These are phyloP conservation scores for Neoscytalidium dimidiatum DNA, from an alignment of 2,329 filamentous ascomycete species.

Conservation along the genomic window DNA sequence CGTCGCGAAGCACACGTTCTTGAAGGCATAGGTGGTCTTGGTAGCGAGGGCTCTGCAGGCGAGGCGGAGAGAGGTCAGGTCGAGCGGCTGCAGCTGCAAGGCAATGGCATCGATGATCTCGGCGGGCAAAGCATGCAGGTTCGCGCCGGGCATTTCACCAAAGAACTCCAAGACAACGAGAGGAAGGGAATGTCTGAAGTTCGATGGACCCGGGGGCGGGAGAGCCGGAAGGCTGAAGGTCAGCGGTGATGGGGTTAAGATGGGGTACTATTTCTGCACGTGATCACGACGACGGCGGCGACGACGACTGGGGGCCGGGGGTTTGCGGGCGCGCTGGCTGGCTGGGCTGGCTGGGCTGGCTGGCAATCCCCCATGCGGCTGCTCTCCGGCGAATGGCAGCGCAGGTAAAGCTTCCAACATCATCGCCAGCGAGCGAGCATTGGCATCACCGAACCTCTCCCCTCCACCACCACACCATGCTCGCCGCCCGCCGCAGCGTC, in stretches of 20 bases:
- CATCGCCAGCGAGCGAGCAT: constrained; percentile 24
- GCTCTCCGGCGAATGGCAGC: constrained; percentile 5
- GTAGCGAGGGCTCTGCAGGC: neutral
- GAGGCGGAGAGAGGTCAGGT: neutral
- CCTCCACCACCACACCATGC: constrained; percentile 38
- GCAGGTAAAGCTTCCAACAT: constrained; percentile 25
- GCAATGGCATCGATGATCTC: neutral
- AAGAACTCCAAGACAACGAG: neutral
- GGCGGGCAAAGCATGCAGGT: neutral
- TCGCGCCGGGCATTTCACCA: neutral
- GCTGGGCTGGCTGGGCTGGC: neutral
- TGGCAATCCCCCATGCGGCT: no score
- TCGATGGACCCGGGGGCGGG: neutral
- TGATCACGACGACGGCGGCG: no score
- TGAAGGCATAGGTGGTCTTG: neutral
- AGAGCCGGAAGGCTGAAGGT: neutral
- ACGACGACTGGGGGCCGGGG: neutral
- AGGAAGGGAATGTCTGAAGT: neutral
- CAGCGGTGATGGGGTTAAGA: no score
- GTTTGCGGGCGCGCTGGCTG: neutral
- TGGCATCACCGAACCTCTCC: constrained; percentile 21
- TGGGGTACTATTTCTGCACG: no score
- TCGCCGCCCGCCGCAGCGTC: constrained; percentile 47
- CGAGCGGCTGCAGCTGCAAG: neutral
- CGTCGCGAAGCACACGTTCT: neutral